These are phyloP conservation scores for Rhodotorula kratochvilovae DNA, from an alignment of 768 basidiomycete species.

Conservation along the genomic window DNA sequence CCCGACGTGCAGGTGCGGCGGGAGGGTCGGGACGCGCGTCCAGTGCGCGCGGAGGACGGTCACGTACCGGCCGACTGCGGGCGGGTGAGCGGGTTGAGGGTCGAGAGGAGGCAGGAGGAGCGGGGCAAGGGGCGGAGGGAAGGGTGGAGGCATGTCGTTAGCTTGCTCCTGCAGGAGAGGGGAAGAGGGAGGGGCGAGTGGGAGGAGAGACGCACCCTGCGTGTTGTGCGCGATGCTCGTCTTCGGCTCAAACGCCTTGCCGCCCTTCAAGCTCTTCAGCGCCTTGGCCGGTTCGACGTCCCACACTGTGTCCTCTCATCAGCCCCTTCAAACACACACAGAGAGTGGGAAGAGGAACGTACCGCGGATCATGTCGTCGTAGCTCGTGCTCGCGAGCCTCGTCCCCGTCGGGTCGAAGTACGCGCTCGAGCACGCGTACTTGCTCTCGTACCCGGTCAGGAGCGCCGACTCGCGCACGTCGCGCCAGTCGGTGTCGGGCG, in stretches of 20 bases:
- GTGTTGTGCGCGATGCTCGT: constrained; percentile 47
- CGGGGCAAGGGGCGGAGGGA: background rate
- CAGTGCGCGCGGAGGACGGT: constrained; percentile 52
- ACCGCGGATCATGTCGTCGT: constrained; percentile 49
- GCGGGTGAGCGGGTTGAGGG: too few species aligned
- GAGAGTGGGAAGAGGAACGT: too few species aligned
- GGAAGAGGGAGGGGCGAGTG: background rate
- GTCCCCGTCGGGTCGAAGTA: constrained; percentile 52
- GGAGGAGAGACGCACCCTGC: constrained; percentile 39
- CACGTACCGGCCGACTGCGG: constrained; percentile 48
- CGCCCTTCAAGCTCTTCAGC: constrained; percentile 27
- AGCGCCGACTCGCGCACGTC: constrained; percentile 31
- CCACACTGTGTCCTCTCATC: constrained; percentile 42
- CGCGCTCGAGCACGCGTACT: constrained; percentile 38
- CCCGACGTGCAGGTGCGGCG: constrained; percentile 43
- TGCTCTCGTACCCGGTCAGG: constrained; percentile 38
- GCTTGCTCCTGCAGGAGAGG: background rate
- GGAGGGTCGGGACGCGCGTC: constrained; percentile 35
- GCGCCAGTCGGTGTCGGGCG: background rate
- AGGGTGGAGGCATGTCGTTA: too few species aligned
- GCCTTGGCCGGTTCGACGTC: constrained; percentile 41
- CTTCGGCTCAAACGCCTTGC: constrained; percentile 18
- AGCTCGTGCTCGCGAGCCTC: constrained; percentile 48
- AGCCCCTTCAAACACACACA: too few species aligned
- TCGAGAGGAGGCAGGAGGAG: background rate